Percentiles rank a stretch among this genome's conserved stretches.
These are phyloP conservation scores for Zygotorulaspora chibaensis DNA, from an alignment of 805 yeast genomes.

Conservation along the genomic window DNA sequence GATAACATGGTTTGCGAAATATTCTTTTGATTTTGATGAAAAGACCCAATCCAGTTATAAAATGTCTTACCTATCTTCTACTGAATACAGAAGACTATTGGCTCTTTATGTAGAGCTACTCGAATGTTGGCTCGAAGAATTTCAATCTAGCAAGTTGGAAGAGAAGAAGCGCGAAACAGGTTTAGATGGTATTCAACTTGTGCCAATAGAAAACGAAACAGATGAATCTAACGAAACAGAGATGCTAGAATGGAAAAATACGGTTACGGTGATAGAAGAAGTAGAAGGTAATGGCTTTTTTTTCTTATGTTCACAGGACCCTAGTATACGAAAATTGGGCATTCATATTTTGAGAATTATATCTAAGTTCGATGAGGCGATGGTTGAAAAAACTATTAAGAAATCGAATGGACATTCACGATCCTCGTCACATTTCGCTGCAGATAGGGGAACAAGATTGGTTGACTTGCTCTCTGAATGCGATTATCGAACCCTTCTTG, in stretches of 20 bases:
- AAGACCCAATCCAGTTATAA: conserved; percentile 53
- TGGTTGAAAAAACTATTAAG: conserved; percentile 47
- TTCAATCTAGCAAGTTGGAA: conserved; percentile 40
- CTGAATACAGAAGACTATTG: conserved; percentile 55
- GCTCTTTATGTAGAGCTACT: conserved; percentile 74
- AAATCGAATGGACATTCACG: conserved; percentile 41
- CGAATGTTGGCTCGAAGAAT: conserved; percentile 74
- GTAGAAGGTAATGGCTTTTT: conserved; percentile 94
- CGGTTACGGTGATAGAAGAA: conserved; percentile 84
- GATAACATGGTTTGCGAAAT: conserved; percentile 70
- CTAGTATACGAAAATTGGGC: conserved; percentile 68
- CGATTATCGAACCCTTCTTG: conserved; percentile 62
- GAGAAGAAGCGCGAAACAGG: conserved; percentile 32
- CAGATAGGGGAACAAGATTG: conserved; percentile 70
- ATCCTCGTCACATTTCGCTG: conserved; percentile 61
- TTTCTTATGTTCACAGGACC: conserved; percentile 84
- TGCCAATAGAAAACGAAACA: conserved; percentile 16
- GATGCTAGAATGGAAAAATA: conserved; percentile 69
- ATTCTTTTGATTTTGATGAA: conserved; percentile 76
- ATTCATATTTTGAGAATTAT: conserved; percentile 69
- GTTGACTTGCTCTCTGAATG: conserved; percentile 71
- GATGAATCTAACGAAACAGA: conserved; percentile 42
- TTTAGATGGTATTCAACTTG: conserved; percentile 29
- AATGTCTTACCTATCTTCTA: conserved; percentile 54
- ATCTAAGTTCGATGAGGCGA: conserved; percentile 83